These are phyloP conservation scores for Phytophthora crassamura DNA, from an alignment of 352 stramenopile species.

Conservation along the genomic window DNA sequence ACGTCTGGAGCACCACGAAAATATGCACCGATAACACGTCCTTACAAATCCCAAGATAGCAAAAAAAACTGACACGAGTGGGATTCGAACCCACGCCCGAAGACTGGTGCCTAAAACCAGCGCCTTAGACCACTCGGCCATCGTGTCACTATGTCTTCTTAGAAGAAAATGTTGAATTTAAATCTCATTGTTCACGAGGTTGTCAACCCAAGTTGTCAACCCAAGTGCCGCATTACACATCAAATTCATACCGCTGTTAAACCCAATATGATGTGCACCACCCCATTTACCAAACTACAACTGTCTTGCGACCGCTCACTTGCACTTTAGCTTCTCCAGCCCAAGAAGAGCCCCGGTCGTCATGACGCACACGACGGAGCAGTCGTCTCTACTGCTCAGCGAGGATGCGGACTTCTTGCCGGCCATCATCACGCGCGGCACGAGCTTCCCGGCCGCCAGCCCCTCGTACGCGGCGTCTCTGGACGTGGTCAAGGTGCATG, in stretches of 20 bases:
- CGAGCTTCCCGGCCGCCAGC: constrained; percentile 58
- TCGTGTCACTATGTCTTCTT: constrained; percentile 1
- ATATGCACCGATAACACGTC: too few species aligned
- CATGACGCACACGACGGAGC: constrained; percentile 24
- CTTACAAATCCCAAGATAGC: neutral
- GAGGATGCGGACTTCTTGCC: constrained; percentile 30
- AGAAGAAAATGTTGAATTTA: too few species aligned
- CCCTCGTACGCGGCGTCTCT: constrained; percentile 50
- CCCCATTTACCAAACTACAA: too few species aligned
- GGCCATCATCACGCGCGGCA: constrained; percentile 57
- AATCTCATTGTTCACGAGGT: too few species aligned
- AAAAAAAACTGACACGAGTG: constrained; percentile 15
- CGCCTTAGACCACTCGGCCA: constrained; percentile 11
- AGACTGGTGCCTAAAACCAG: too few species aligned
- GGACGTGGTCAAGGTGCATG: constrained; percentile 49
- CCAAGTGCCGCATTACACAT: too few species aligned
- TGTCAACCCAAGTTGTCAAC: neutral
- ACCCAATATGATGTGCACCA: too few species aligned
- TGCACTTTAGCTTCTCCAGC: neutral
- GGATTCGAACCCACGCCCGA: constrained; percentile 21
- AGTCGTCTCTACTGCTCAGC: constrained; percentile 22
- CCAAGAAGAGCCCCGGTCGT: too few species aligned
- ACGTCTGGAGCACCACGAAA: too few species aligned
- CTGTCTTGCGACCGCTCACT: constrained; percentile 3
- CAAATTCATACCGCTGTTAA: too few species aligned